These are phyloP conservation scores for Wolfiporia cocos DNA, from an alignment of 1,284 basidiomycete species.

Conservation along the genomic window DNA sequence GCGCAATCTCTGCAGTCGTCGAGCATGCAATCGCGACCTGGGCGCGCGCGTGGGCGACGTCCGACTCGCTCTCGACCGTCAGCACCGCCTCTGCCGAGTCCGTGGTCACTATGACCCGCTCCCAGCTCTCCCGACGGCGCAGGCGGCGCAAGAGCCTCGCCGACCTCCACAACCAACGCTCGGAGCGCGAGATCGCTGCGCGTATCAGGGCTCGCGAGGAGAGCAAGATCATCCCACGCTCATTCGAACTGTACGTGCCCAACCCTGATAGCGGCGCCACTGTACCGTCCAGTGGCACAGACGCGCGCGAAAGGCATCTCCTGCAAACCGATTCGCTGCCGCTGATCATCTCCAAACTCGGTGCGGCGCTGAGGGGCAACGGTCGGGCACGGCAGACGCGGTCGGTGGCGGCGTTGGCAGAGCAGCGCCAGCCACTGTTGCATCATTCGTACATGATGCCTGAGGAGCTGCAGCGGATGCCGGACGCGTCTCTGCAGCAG, in stretches of 20 bases:
- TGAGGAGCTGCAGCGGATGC: constrained; percentile 11
- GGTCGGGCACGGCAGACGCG: constrained; percentile 18
- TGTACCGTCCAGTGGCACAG: constrained; percentile 7
- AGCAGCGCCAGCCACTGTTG: constrained; percentile 8
- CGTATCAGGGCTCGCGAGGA: constrained; percentile 56
- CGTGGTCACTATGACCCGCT: constrained; percentile 26
- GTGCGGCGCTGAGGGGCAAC: constrained; percentile 39
- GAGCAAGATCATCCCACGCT: constrained; percentile 50
- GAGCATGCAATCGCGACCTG: constrained; percentile 41
- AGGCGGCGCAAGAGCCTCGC: constrained; percentile 36
- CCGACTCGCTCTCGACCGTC: constrained; percentile 29
- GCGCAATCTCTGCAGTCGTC: constrained; percentile 36
- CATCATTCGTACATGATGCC: constrained; percentile 35
- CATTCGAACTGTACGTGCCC: constrained; percentile 63
- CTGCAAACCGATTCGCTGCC: constrained; percentile 55
- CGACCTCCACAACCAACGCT: constrained; percentile 43
- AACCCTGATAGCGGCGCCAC: constrained; percentile 22
- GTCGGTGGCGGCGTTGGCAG: constrained; percentile 5
- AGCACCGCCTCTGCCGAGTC: constrained; percentile 36
- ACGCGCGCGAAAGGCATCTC: constrained; percentile 29
- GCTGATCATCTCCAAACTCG: constrained; percentile 49
- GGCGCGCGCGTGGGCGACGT: constrained; percentile 40
- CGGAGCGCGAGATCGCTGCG: constrained; percentile 52
- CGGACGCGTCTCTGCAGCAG: constrained; percentile 4
- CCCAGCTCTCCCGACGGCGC: constrained; percentile 35